phyloP scores from a whole-genome alignment of 768 basidiomycete species.

The Infundibulicybe gibba region DNA sequence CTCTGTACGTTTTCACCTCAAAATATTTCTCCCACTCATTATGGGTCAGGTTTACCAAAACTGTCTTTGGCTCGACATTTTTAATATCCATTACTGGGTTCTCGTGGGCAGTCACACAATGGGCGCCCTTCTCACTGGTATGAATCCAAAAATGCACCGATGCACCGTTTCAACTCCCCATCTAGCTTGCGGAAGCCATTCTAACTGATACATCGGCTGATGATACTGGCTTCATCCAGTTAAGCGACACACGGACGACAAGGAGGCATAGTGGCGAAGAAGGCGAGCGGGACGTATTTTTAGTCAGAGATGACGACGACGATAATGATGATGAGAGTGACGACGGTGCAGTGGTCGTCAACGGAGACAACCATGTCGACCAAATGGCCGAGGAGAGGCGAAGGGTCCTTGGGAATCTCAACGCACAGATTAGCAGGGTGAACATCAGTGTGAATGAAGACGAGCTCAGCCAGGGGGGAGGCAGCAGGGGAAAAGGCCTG shows the following conservation, averaged over 20 bases:
- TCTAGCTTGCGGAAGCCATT: slow-evolving; percentile 82
- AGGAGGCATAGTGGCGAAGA: slow-evolving; percentile 24
- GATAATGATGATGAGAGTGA: slow-evolving; percentile 7
- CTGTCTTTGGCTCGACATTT: slow-evolving; percentile 66
- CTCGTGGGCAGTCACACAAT: slow-evolving; percentile 90
- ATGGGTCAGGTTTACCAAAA: slow-evolving; percentile 59
- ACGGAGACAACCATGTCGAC: neutral
- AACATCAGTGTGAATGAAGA: slow-evolving; percentile 28
- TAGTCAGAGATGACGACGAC: slow-evolving; percentile 8
- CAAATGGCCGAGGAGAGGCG: neutral
- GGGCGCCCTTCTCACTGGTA: slow-evolving; percentile 92
- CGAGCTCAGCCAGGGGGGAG: slow-evolving; percentile 22
- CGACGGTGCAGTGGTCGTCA: slow-evolving; percentile 1
- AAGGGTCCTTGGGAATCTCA: slow-evolving; percentile 37
- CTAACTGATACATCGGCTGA: slow-evolving; percentile 41
- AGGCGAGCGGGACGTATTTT: slow-evolving; percentile 19
- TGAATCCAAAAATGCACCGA: slow-evolving; percentile 13
- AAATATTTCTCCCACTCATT: neutral
- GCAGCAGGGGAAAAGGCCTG: slow-evolving; percentile 32
- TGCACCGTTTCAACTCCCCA: neutral
- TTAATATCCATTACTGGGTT: slow-evolving; percentile 81
- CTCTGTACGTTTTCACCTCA: slow-evolving; percentile 57
- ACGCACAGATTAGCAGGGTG: slow-evolving; percentile 46
- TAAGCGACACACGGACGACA: slow-evolving; percentile 41
- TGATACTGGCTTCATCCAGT: slow-evolving; percentile 34